Conservation (phyloP, 73 alveolate species). For the Uronychia setigera region DNA sequence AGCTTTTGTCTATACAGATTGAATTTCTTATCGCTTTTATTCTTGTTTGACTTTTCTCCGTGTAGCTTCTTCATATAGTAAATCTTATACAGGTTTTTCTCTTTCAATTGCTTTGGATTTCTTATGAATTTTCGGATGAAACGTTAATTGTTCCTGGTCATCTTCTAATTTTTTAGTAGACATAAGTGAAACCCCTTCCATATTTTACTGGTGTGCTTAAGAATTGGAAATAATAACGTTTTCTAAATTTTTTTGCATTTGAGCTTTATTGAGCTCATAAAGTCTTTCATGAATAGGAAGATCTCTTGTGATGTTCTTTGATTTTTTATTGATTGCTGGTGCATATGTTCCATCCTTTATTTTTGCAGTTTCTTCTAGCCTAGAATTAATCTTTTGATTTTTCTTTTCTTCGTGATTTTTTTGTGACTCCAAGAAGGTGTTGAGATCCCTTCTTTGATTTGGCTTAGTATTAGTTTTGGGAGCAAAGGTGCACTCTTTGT, state of each 20-base stretch:
- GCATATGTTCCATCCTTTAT: constrained; percentile 13
- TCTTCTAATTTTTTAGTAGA: not conserved
- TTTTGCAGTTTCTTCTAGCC: not conserved
- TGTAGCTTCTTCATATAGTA: constrained; percentile 28
- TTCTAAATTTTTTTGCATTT: constrained; percentile 2
- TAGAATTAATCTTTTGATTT: not conserved
- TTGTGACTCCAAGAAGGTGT: not conserved
- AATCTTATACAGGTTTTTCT: constrained; percentile 33
- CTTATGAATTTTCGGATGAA: constrained; percentile 19
- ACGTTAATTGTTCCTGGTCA: not conserved
- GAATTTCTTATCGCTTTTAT: not conserved
- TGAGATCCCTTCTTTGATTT: not conserved
- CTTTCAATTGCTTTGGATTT: constrained; percentile 21
- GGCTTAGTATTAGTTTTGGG: not conserved
- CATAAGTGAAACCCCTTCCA: not conserved
- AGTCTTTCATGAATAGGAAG: constrained; percentile 40
- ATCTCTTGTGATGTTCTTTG: constrained; percentile 16
- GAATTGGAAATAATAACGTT: constrained; percentile 1
- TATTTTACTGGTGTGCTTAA: not conserved
- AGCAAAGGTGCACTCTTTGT: not conserved
- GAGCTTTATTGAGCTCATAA: constrained; percentile 18
- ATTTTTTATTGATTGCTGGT: constrained; percentile 23
- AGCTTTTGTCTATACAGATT: not conserved
- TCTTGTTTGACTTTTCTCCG: constrained; percentile 11
- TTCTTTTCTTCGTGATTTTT: not conserved